Percentiles rank a stretch among this genome's conserved stretches.
phyloP scores from a whole-genome alignment of 129 eudicot species.

The Arctium minus region DNA sequence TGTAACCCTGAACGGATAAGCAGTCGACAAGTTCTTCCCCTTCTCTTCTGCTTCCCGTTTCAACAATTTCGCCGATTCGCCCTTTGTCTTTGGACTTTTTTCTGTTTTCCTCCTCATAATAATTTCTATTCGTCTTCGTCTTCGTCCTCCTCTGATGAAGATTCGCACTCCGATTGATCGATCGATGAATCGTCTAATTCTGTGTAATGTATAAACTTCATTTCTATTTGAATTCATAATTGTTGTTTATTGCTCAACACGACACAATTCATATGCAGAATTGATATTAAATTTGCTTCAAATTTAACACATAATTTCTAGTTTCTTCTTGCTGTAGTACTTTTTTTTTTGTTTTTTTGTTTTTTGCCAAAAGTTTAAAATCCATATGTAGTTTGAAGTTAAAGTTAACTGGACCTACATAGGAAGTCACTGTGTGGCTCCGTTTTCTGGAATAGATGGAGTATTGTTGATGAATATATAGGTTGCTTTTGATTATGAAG shows the following conservation, averaged over 20 bases:
- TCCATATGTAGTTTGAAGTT: background rate
- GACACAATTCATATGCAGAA: background rate
- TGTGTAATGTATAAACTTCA: constrained; percentile 12
- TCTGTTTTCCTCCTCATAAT: constrained; percentile 52
- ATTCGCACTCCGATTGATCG: constrained; percentile 48
- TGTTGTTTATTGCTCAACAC: background rate
- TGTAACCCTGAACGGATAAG: constrained; percentile 74
- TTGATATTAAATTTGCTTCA: background rate
- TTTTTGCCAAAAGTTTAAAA: background rate
- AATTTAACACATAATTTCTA: background rate
- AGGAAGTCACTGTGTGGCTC: background rate
- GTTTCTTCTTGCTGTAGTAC: background rate
- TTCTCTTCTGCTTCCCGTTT: constrained; percentile 79
- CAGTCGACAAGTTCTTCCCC: constrained; percentile 68
- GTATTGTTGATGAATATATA: background rate
- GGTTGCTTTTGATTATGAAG: background rate
- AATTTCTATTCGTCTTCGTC: constrained; percentile 31
- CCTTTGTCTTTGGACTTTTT: constrained; percentile 69
- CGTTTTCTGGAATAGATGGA: background rate
- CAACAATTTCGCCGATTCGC: constrained; percentile 78
- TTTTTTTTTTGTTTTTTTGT: background rate
- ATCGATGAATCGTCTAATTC: background rate
- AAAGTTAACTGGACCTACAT: background rate
- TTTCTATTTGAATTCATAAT: background rate
- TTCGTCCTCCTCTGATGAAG: constrained; percentile 34